Conservation (phyloP, 495 filamentous ascomycete genomes). For the Penicillium roqueforti region DNA sequence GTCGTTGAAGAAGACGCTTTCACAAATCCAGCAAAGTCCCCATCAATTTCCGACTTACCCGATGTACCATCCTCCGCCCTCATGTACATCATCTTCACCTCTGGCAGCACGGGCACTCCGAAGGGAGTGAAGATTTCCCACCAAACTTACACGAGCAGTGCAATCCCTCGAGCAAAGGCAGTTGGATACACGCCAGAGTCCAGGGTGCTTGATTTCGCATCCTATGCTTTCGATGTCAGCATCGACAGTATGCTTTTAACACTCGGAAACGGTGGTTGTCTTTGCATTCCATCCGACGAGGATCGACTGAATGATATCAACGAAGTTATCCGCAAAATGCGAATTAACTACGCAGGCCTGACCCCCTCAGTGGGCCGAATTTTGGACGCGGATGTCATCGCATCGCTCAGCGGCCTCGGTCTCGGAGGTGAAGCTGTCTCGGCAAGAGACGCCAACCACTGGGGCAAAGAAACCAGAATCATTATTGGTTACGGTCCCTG, state of each 20-base stretch:
- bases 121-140: conserved; percentile 54
- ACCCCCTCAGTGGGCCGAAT: conserved; percentile 51
- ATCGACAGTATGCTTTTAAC: conserved; percentile 45
- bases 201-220: conserved; percentile 42
- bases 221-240: conserved; percentile 48
- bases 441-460: conserved; percentile 34
- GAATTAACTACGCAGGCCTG: conserved; percentile 43
- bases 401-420: conserved; percentile 44
- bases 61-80: conserved; percentile 28
- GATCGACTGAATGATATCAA: conserved; percentile 48
- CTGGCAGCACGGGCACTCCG: conserved; percentile 51
- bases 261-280: conserved; percentile 41
- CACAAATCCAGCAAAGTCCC: neutral
- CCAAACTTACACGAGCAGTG: conserved; percentile 39
- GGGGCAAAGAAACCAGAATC: conserved; percentile 38
- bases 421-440: conserved; percentile 50
- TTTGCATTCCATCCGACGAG: conserved; percentile 50
- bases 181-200: conserved; percentile 35
- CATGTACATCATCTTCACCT: conserved; percentile 50
- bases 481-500: conserved; percentile 51
- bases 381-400: conserved; percentile 39
- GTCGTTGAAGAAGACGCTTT: conserved; percentile 27
- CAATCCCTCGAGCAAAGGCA: conserved; percentile 33
- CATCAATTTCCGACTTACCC: conserved; percentile 12
- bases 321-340: conserved; percentile 41